Base-by-base conservation (phyloP, 257 asterid genomes). In the Anisodus acutangulus region DNA sequence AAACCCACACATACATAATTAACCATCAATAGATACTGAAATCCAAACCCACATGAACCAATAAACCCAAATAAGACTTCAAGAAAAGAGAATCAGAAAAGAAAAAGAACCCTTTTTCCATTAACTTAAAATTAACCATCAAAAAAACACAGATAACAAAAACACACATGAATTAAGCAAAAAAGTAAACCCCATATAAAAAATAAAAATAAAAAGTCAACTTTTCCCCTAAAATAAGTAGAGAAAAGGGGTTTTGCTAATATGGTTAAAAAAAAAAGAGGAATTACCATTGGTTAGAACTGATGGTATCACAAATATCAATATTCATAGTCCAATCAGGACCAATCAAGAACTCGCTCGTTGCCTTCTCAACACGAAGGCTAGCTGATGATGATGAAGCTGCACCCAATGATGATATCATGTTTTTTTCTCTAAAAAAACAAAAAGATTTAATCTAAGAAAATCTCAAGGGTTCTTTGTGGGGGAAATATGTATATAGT, bases 301-400 rank as follows among this genome's bases (percentile, higher is more conserved):
- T 96, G 87, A 94, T 63, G 78, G 90, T 84, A 87, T 96, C 98
- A 64, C 98, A 96, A 67, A 96, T 94, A 88, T 94, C 99, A 57
- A 96, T 92, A 85, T 94, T 96, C 84, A 96, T 88, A 26, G 98
- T 91, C 99, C 99, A 96, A 91, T 96, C 99, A 85, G 98, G 99
- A 9, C 94, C 95, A 88, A 87, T 93, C 91, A 96, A 89, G 91
- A 96, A 94, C 90, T 96, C 99, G 97, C 98, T 96, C 26, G 98
- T 96, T 9, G 99, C 98, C 84, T 96, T 96, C 85, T 96, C 99
- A 54, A 94, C 99, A 80, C 98, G 87, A 68, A 88, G 88, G 64
- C 91, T 62, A 53, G 93, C 97, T 53, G 97, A 90, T 6, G 95
- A 90, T 31, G 55, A 84, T 66, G 85, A 72, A n/a, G 84, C 35